These are phyloP conservation scores for Colletotrichum brevisporum DNA, from an alignment of 2,329 filamentous ascomycete genomes.

Conservation along the genomic window DNA sequence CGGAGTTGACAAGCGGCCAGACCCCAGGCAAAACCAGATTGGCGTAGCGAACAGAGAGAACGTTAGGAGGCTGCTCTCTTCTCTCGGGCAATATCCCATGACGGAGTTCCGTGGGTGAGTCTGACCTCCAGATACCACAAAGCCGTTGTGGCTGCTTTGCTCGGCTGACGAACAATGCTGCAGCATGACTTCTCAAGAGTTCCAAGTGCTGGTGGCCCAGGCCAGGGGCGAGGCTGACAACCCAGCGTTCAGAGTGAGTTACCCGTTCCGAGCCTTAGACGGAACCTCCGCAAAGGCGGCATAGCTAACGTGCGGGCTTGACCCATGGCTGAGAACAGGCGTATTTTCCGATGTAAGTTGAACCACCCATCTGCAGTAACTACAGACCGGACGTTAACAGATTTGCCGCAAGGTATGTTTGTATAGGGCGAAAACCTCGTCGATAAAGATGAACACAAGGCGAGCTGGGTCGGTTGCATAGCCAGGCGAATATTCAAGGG, in stretches of 20 bases:
- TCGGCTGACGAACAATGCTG: slow-evolving; percentile 42
- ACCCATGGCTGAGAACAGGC: slow-evolving; percentile 54
- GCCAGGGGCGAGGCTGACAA: slow-evolving; percentile 68
- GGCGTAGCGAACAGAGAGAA: slow-evolving; percentile 68
- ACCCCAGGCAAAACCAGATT: slow-evolving; percentile 65
- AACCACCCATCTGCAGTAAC: no score
- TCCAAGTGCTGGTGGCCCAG: slow-evolving; percentile 69
- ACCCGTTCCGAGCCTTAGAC: neutral
- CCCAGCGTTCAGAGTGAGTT: slow-evolving; percentile 68
- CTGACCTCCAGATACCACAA: neutral
- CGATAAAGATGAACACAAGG: slow-evolving; percentile 26
- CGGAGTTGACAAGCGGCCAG: slow-evolving; percentile 50
- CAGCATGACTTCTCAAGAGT: slow-evolving; percentile 71
- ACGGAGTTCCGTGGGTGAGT: slow-evolving; percentile 63
- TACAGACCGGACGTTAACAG: slow-evolving; percentile 1
- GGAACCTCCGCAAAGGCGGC: neutral
- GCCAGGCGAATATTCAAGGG: slow-evolving; percentile 5
- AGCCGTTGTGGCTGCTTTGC: neutral
- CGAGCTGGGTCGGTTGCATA: slow-evolving; percentile 4
- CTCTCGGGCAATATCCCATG: slow-evolving; percentile 70
- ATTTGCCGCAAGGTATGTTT: slow-evolving; percentile 66
- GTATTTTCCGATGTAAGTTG: slow-evolving; percentile 74
- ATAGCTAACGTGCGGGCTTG: slow-evolving; percentile 21
- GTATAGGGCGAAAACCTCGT: slow-evolving; percentile 71
- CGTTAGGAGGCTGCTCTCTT: slow-evolving; percentile 67